phyloP scores from a whole-genome alignment of 23 red algal species.

The Porphyridium purpureum region DNA sequence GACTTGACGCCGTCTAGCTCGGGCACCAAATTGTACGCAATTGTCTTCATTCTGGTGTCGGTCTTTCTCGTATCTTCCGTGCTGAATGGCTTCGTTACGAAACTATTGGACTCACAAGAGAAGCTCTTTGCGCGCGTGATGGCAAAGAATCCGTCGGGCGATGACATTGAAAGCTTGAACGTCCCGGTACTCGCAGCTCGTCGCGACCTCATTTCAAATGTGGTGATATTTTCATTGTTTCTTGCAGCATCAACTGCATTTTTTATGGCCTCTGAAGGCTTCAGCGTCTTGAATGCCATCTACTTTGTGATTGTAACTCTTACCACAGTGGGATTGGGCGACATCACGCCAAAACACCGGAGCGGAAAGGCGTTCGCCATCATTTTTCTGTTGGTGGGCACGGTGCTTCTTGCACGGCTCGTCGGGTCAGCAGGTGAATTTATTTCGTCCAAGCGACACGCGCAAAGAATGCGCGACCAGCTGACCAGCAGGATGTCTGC shows the following conservation, averaged over 20 bases:
- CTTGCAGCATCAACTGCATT: slow-evolving; percentile 1
- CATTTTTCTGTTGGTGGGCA: slow-evolving; percentile 9
- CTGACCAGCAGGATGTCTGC: slow-evolving; percentile 1
- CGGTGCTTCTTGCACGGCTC: slow-evolving; percentile 10
- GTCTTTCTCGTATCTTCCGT: slow-evolving; percentile 11
- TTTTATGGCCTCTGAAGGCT: slow-evolving; percentile 5
- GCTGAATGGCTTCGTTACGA: slow-evolving; percentile 1
- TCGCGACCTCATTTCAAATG: neutral
- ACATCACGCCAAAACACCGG: slow-evolving; percentile 14
- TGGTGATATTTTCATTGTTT: neutral
- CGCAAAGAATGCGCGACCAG: neutral
- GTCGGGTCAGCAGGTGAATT: slow-evolving; percentile 5
- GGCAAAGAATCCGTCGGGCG: neutral
- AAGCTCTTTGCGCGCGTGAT: neutral
- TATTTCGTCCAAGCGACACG: neutral
- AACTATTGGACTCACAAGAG: neutral
- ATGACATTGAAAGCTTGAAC: neutral
- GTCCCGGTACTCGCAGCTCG: neutral
- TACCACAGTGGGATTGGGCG: slow-evolving; percentile 40
- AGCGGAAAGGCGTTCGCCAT: slow-evolving; percentile 22
- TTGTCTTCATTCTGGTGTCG: slow-evolving; percentile 23
- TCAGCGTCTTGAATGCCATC: slow-evolving; percentile 10
- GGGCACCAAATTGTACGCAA: slow-evolving; percentile 21
- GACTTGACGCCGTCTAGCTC: slow-evolving; percentile 13
- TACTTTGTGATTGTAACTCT: slow-evolving; percentile 25